Evolutionary conservation across 148 eudicot genomes (phyloP).

Genomic region (Rhododendron molle): DNA sequence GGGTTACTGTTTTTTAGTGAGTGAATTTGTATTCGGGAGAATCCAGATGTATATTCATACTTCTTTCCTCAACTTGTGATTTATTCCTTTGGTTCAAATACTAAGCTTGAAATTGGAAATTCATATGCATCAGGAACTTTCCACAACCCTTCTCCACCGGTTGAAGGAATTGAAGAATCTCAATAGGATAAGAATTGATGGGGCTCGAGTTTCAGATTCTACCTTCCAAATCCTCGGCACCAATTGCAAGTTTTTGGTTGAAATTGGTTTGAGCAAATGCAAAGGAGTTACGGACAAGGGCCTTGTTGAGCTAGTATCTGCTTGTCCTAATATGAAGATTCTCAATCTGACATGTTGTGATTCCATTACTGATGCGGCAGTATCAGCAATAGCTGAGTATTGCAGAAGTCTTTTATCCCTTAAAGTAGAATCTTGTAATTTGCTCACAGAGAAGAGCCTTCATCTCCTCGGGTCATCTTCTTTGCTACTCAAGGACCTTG

Average conservation of each 20-base stretch:
- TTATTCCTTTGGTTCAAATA: background rate
- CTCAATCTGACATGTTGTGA: slow-evolving; percentile 67
- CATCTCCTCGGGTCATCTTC: slow-evolving; percentile 46
- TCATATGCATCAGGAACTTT: slow-evolving; percentile 47
- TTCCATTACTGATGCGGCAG: slow-evolving; percentile 54
- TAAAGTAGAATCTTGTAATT: slow-evolving; percentile 64
- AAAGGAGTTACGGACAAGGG: slow-evolving; percentile 47
- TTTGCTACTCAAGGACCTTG: slow-evolving; percentile 59
- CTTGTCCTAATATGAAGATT: slow-evolving; percentile 39
- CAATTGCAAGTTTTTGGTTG: slow-evolving; percentile 41
- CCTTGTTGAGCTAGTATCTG: slow-evolving; percentile 40
- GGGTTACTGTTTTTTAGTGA: slow-evolving; percentile 70
- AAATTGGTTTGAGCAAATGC: slow-evolving; percentile 77
- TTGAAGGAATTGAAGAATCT: slow-evolving; percentile 43
- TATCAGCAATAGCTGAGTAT: slow-evolving; percentile 47
- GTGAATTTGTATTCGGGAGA: slow-evolving; percentile 24
- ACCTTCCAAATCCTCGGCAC: slow-evolving; percentile 32
- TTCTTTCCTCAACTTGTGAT: background rate
- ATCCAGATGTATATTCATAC: background rate
- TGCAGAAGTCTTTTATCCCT: slow-evolving; percentile 50
- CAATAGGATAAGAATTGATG: slow-evolving; percentile 47
- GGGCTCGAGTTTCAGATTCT: slow-evolving; percentile 51
- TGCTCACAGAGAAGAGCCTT: slow-evolving; percentile 55
- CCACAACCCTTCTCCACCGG: slow-evolving; percentile 30
- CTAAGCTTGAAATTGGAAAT: slow-evolving; percentile 2